phyloP scores from a whole-genome alignment of 106 monocot species.

The Allium fistulosum region DNA sequence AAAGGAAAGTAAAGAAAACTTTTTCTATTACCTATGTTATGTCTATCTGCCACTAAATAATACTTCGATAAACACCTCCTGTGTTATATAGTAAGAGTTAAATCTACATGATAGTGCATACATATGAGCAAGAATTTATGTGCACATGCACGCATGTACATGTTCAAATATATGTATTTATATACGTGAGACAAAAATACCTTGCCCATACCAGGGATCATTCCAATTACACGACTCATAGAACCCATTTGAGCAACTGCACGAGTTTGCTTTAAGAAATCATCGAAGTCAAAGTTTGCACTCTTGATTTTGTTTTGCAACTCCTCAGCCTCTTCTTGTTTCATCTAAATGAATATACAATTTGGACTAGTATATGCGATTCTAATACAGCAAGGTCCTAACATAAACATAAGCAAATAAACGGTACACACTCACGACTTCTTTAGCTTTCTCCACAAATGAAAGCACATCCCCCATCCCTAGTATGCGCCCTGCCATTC shows the following conservation, averaged over 20 bases:
- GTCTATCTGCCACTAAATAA: too few species aligned
- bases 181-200: slow-evolving; percentile 13
- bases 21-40: too few species aligned
- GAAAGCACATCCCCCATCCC: slow-evolving; percentile 99
- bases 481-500: slow-evolving; percentile 89
- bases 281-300: slow-evolving; percentile 95
- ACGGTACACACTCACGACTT: slow-evolving; percentile 61
- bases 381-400: background rate
- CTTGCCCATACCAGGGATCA: slow-evolving; percentile 98
- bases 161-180: too few species aligned
- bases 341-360: slow-evolving; percentile 47
- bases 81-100: too few species aligned
- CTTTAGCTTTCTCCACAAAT: slow-evolving; percentile 97
- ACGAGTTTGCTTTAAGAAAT: slow-evolving; percentile 93
- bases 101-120: too few species aligned
- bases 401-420: slow-evolving; percentile 10
- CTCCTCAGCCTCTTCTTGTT: slow-evolving; percentile 92
- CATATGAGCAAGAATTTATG: too few species aligned
- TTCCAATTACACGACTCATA: slow-evolving; percentile 87
- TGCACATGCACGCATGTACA: too few species aligned
- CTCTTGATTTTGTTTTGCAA: slow-evolving; percentile 96
- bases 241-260: slow-evolving; percentile 96
- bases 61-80: too few species aligned
- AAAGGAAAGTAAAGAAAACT: too few species aligned
- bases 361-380: background rate